These are phyloP conservation scores for Coemansia sp. DNA, from an alignment of 192 early-diverging fungal genomes.

Conservation along the genomic window DNA sequence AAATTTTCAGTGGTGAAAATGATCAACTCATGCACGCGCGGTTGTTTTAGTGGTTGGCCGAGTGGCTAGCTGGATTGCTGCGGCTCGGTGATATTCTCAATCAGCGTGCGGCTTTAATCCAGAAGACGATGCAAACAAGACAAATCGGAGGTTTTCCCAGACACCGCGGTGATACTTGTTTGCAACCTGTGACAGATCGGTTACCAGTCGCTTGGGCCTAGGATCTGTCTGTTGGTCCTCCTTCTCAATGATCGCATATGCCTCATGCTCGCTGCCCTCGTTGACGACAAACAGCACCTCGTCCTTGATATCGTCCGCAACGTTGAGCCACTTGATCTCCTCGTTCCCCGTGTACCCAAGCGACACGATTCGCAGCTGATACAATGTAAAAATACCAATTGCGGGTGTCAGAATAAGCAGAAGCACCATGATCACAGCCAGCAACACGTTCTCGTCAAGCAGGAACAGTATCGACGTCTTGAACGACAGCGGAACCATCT, in stretches of 20 bases:
- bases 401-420: constrained; percentile 38
- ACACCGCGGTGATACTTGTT: constrained; percentile 45
- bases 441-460: constrained; percentile 24
- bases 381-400: constrained; percentile 30
- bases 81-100: too few relatives aligned
- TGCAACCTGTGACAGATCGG: constrained; percentile 29
- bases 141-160: constrained; percentile 27
- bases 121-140: neutral
- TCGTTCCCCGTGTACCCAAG: constrained; percentile 51
- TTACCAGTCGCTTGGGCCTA: constrained; percentile 22
- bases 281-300: constrained; percentile 37
- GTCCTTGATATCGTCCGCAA: constrained; percentile 40
- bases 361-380: constrained; percentile 45
- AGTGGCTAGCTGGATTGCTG: too few relatives aligned
- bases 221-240: constrained; percentile 36
- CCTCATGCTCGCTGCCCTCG: neutral
- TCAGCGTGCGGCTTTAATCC: too few relatives aligned
- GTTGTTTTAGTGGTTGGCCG: too few relatives aligned
- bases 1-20: too few relatives aligned
- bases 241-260: constrained; percentile 33
- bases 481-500: constrained; percentile 25
- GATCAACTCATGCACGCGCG: too few relatives aligned
- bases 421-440: constrained; percentile 32
- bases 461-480: constrained; percentile 34
- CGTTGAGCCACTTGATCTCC: constrained; percentile 47